These are phyloP conservation scores for Populus pruinosa DNA, from an alignment of 345 rosid species.

Conservation along the genomic window DNA sequence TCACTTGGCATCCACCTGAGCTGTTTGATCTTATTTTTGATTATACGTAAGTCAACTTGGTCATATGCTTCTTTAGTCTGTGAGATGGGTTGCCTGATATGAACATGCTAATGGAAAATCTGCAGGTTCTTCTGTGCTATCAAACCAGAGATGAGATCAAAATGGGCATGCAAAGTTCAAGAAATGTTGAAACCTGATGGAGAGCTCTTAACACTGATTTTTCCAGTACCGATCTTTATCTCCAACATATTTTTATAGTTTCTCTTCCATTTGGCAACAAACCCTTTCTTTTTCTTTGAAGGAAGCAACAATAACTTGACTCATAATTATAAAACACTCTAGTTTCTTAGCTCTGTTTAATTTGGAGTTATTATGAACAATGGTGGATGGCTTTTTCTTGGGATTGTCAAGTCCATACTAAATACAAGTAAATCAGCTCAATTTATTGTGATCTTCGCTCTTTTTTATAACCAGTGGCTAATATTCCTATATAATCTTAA, in stretches of 20 bases:
- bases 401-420: background rate
- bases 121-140: slow-evolving; percentile 87
- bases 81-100: background rate
- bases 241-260: too few relatives aligned
- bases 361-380: background rate
- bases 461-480: background rate
- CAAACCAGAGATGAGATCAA: slow-evolving; percentile 56
- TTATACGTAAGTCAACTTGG: slow-evolving; percentile 59
- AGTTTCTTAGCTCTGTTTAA: too few relatives aligned
- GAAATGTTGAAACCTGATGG: slow-evolving; percentile 70
- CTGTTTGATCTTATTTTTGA: slow-evolving; percentile 72
- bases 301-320: too few relatives aligned
- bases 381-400: background rate
- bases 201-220: slow-evolving; percentile 79
- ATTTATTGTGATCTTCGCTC: too few relatives aligned
- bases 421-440: background rate
- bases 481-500: background rate
- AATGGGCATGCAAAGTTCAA: slow-evolving; percentile 56
- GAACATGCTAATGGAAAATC: background rate
- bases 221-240: slow-evolving; percentile 49
- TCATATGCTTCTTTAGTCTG: background rate
- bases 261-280: too few relatives aligned
- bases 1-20: slow-evolving; percentile 68
- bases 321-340: too few relatives aligned
- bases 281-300: background rate